Evolutionary conservation across 345 rosid species (phyloP).

Genomic region (Eucalyptus erythrocorys): DNA sequence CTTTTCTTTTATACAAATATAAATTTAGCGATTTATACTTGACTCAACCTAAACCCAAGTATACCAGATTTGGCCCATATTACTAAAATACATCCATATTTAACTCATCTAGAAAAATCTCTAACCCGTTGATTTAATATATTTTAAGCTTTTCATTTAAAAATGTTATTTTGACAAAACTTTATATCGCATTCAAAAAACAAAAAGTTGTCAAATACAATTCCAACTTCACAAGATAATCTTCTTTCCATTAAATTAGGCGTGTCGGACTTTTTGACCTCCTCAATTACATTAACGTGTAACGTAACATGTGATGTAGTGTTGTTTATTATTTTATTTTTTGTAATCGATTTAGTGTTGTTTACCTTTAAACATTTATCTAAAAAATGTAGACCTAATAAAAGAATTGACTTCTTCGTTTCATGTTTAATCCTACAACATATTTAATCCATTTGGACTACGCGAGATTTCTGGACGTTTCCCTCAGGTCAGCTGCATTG

Average conservation of each 20-base stretch:
- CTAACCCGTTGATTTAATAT: rapidly evolving
- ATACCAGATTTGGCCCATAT: background rate
- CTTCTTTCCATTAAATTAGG: too few relatives aligned
- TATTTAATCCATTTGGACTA: background rate
- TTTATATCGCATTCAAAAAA: too few relatives aligned
- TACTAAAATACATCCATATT: rapidly evolving
- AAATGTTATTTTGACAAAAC: background rate
- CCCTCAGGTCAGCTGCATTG: background rate
- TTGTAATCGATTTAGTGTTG: background rate
- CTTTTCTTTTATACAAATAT: too few relatives aligned
- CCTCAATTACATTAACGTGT: background rate
- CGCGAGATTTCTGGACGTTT: background rate
- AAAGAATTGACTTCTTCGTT: too few relatives aligned
- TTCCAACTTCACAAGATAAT: too few relatives aligned
- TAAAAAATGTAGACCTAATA: background rate
- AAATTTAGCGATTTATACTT: too few relatives aligned
- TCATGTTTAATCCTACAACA: background rate
- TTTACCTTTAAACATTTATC: background rate
- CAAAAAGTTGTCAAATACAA: too few relatives aligned
- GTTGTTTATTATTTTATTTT: background rate
- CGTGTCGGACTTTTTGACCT: too few relatives aligned
- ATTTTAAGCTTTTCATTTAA: background rate
- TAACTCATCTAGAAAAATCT: background rate
- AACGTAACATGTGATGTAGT: background rate
- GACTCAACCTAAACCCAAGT: rapidly evolving